Evolutionary conservation across 202 grass and related monocot genomes (phyloP), one percentile per base, ranked within the genome.

Genomic region (Tripidium arundinaceum): DNA sequence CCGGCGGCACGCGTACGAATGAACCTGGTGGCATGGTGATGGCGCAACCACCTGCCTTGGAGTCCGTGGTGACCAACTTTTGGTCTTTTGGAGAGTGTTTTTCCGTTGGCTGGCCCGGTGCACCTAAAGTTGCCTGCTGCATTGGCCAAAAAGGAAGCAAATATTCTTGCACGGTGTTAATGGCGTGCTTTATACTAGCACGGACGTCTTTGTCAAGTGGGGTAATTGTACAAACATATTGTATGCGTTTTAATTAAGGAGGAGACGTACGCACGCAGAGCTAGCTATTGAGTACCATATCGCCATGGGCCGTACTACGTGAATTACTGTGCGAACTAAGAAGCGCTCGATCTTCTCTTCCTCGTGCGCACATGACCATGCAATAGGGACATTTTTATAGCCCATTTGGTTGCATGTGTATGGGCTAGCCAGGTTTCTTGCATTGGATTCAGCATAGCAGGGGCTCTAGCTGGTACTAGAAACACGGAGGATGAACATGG

Each of bases 1-100:
- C 15, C 15, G 70, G 54, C 70, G 54, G 76, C 81, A 84, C 77
- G 70, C 64, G 52, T 40, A 49, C 9, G 29, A 68, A 49, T 11
- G 24, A 38, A 21, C 75, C 47, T 2, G 11, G 26, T 24, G n/a
- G 19, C 18, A 5, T 25, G 21, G 6, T 9, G 68, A 24, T 28
- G 26, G 57, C 13, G 21, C 58, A 28, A 13, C 33, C 11, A 31
- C 22, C 26, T 24, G 19, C 57, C 42, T 87, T 4, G 60, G 68
- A 68, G 50, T 47, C 26, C 71, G 77, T 14, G 82, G 14, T 2
- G 18, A 6, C 6, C 1, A 38, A 0, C 27, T 65, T 65, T n/a
- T n/a, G n/a, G n/a, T n/a, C n/a, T 31, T 87, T 85, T 34, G 4
- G 8, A 79, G 57, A 31, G 29, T 31, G 29, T 31, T 31, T 31